A percentile compares a stretch with the other conserved stretches of the same genome.
Evolutionary conservation across 768 basidiomycete species (phyloP).

Genomic region (Daedalea quercina): DNA sequence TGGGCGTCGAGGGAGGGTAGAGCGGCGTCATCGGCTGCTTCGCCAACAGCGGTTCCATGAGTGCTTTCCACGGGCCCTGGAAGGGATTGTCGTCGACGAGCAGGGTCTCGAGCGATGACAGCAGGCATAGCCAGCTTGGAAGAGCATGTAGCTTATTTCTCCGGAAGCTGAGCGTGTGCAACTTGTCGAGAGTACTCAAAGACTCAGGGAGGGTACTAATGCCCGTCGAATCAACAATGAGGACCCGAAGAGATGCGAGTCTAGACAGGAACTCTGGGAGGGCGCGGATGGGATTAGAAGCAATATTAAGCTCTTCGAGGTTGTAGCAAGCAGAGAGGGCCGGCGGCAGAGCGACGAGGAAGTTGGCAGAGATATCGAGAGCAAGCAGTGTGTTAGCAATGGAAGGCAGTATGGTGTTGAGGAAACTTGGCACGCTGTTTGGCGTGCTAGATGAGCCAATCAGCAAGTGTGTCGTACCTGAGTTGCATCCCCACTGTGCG

Average conservation of each 20-base stretch:
- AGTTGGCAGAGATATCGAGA: constrained; percentile 89
- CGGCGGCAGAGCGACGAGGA: constrained; percentile 76
- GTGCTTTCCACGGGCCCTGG: constrained; percentile 85
- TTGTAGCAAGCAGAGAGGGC: constrained; percentile 71
- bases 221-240: constrained; percentile 90
- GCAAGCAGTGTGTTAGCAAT: constrained; percentile 78
- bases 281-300: constrained; percentile 84
- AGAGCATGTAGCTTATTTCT: constrained; percentile 83
- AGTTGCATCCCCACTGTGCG: background rate
- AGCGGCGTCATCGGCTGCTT: constrained; percentile 52
- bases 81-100: constrained; percentile 97
- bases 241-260: constrained; percentile 70
- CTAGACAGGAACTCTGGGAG: constrained; percentile 85
- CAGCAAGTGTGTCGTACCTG: constrained; percentile 92
- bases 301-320: constrained; percentile 92
- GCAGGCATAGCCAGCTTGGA: constrained; percentile 91
- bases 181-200: constrained; percentile 62
- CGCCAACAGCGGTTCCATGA: constrained; percentile 79
- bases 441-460: constrained; percentile 77
- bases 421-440: constrained; percentile 69
- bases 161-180: constrained; percentile 87
- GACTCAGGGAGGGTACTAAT: constrained; percentile 71
- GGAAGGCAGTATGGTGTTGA: constrained; percentile 62
- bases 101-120: constrained; percentile 78
- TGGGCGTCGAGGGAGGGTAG: constrained; percentile 62